Evolutionary conservation across 768 basidiomycete genomes (phyloP), one percentile per base, ranked within the genome.

Genomic region (Phylloporus arenicola): DNA sequence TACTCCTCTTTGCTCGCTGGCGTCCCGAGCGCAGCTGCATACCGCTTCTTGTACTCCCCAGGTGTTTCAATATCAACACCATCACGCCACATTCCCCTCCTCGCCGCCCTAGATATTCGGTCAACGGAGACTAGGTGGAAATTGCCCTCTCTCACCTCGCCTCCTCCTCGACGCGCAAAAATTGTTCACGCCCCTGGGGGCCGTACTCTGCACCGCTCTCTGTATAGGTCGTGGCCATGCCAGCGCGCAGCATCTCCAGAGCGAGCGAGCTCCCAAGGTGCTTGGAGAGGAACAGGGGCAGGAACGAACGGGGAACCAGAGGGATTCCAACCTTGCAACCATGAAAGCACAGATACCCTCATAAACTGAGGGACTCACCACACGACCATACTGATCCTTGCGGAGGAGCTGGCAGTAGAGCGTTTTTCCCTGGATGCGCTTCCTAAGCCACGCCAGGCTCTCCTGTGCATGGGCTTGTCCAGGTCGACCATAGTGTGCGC

Each of bases 191-290:
- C 2, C 83, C 82, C 69, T 73, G 75, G 19, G 73, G 68, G 1
- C 92, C 92, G 54, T 94, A 88, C 58, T 86, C 87, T 14, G 88
- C 91, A 3, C 87, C 88, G 9, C 78, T 73, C 64, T 87, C 85
- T 48, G 81, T 78, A 60, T 95, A 96, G 0, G 80, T 83, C 0
- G 79, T 78, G 0, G 72, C 92, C 73, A 83, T 85, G 4, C 92
- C 93, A 0, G 83, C 79, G 19, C 77, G 77, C 2, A 95, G 69
- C 91, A 95, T 92, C 57, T 89, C 82, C 3, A 80, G 68, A 2
- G 82, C 75, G 17, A 86, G 70, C 57, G 72, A 72, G 54, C 71
- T 78, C 0, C 79, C 80, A 25, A 41, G 14, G 10, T 51, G 54
- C 6, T 65, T 68, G 19, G 64, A 64, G 29, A 83, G 59, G 40